phyloP scores from a whole-genome alignment of 805 yeast species.

The Saturnispora besseyi region DNA sequence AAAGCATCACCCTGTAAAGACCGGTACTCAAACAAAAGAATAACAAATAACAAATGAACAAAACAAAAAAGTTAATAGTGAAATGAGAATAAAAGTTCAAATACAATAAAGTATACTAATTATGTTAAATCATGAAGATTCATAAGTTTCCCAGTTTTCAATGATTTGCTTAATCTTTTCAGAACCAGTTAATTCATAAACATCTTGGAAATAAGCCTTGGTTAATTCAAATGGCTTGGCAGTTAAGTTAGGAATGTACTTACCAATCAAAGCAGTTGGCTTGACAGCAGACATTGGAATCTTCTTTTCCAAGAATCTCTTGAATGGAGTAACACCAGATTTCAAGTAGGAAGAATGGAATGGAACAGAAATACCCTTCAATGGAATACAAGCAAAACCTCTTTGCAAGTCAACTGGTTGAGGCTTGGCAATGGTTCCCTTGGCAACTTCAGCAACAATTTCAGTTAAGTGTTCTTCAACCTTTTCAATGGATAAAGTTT shows the following conservation, averaged over 20 bases:
- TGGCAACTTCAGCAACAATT: conserved; percentile 78
- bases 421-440: conserved; percentile 75
- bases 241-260: conserved; percentile 97
- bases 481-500: conserved; percentile 72
- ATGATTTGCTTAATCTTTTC: conserved; percentile 83
- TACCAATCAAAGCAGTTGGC: conserved; percentile 86
- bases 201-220: conserved; percentile 95
- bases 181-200: conserved; percentile 82
- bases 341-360: conserved; percentile 98
- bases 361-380: conserved; percentile 98
- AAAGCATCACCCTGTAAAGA: conserved; percentile 5
- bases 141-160: conserved; percentile 92
- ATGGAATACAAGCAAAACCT: conserved; percentile 97
- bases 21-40: neutral
- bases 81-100: neutral
- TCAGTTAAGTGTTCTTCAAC: conserved; percentile 83
- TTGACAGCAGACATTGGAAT: conserved; percentile 90
- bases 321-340: conserved; percentile 98
- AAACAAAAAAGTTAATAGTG: neutral
- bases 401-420: conserved; percentile 97
- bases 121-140: conserved; percentile 30
- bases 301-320: conserved; percentile 93
- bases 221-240: conserved; percentile 95
- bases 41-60: neutral
- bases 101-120: neutral